Base-by-base conservation (phyloP, 148 eudicot species). In the Persicaria tinctoria region DNA sequence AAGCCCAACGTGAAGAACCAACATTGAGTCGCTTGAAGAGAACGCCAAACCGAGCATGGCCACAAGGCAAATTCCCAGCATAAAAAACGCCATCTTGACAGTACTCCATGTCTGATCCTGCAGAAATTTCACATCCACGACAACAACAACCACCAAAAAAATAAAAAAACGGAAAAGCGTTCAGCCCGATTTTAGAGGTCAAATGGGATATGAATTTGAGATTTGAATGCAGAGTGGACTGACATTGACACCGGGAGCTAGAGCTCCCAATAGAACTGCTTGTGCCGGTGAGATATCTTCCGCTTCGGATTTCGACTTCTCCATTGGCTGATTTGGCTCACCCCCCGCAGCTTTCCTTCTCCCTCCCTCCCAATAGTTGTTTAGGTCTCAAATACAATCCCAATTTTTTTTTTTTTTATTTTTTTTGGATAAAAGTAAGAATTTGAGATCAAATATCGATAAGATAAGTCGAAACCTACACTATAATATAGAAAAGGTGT, bases 201-300 rank as follows among this genome's bases (percentile, higher is more conserved):
- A 38, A 57, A 53, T n/a, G 48, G 66, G 73, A 63, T 69, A 44
- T 45, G 48, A 74, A 63, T 10, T 59, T 41, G 47, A 60, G 13
- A 27, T 60, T 7, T 60, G 3, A 60, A 41, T 20, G 32, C 12
- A 8, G 9, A 20, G 44, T 60, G 50, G 60, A 84, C 87, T 32
- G 57, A 93, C 98, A 77, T 93, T 93, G 78, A 93, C 97, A 45
- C 98, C 98, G 75, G 97, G 91, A 51, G 95, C 97, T 73, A 93
- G 74, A 48, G 93, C 98, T 46, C 98, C 98, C 20, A 87, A 80
- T 55, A 93, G 70, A 11, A 93, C 89, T 59, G 98, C 98, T 74
- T 90, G 74, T 14, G 94, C 89, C 69, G 98, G 79, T 6, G 98
- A 93, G 20, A 84, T 77, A 50, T 83, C 79, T 71, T 71, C 74